Evolutionary conservation across 164 flowering plant species (phyloP).

Genomic region (Platanus orientalis): DNA sequence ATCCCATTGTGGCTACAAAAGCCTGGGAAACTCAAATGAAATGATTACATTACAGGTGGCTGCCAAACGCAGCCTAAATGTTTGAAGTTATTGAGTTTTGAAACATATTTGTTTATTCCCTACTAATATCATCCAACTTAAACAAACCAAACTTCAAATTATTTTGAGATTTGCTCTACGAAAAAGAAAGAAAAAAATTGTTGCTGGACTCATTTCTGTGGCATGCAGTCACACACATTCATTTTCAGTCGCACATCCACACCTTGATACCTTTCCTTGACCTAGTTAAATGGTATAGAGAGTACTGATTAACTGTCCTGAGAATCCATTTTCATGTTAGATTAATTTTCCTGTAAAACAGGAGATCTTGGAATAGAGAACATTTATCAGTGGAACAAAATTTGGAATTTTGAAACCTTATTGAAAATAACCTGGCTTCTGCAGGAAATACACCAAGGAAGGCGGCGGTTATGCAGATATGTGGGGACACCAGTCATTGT

Average conservation of each 20-base stretch:
- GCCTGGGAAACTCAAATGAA: too few species aligned
- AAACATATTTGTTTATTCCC: too few species aligned
- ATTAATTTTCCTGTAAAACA: not conserved
- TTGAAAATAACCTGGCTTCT: slow-evolving; percentile 10
- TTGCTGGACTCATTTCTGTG: not conserved
- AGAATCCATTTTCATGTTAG: not conserved
- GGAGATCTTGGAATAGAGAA: not conserved
- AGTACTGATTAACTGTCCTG: not conserved
- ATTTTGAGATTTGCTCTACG: too few species aligned
- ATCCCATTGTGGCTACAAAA: too few species aligned
- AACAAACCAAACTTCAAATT: too few species aligned
- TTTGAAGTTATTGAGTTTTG: too few species aligned
- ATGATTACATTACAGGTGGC: too few species aligned
- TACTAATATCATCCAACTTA: too few species aligned
- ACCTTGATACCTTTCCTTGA: not conserved
- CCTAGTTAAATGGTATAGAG: not conserved
- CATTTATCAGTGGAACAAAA: not conserved
- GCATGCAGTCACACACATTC: not conserved
- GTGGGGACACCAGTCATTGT: slow-evolving; percentile 46
- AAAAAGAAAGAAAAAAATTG: too few species aligned
- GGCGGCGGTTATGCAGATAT: slow-evolving; percentile 88
- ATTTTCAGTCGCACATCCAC: not conserved
- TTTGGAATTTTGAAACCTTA: not conserved
- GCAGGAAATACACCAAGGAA: slow-evolving; percentile 61
- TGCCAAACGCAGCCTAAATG: too few species aligned